phyloP scores from a whole-genome alignment of 176 grass and related monocot species.

The Oryza australiensis region DNA sequence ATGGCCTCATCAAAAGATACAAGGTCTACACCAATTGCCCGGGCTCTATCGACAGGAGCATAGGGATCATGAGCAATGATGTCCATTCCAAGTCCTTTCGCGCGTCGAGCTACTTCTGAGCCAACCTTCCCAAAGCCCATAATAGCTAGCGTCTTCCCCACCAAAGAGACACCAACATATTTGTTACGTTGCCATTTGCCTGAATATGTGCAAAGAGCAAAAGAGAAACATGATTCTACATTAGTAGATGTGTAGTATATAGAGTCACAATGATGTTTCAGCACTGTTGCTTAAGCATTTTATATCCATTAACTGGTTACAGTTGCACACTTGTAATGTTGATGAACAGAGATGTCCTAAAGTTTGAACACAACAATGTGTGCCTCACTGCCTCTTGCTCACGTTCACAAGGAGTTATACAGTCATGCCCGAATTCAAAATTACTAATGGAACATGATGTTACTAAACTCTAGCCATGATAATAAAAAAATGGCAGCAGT shows the following conservation, averaged over 20 bases:
- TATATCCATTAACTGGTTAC: not conserved
- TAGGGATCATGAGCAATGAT: slow-evolving; percentile 85
- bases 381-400: not conserved
- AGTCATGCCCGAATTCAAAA: not conserved
- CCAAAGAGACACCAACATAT: slow-evolving; percentile 81
- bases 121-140: slow-evolving; percentile 98
- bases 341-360: not conserved
- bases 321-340: not conserved
- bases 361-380: not conserved
- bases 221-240: not conserved
- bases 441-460: not conserved
- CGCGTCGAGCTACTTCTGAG: slow-evolving; percentile 80
- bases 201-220: slow-evolving; percentile 28
- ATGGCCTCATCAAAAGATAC: slow-evolving; percentile 88
- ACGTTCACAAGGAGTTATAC: not conserved
- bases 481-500: not conserved
- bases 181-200: slow-evolving; percentile 87
- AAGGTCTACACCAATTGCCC: slow-evolving; percentile 75
- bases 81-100: slow-evolving; percentile 81
- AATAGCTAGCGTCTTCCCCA: slow-evolving; percentile 80
- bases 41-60: slow-evolving; percentile 76
- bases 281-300: not conserved
- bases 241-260: not conserved
- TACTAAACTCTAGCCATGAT: not conserved
- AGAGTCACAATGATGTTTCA: not conserved